Percentiles rank a stretch among this genome's conserved stretches.
phyloP scores from a whole-genome alignment of 1,139 yeast genomes.

The Yamadazyma buinensis region DNA sequence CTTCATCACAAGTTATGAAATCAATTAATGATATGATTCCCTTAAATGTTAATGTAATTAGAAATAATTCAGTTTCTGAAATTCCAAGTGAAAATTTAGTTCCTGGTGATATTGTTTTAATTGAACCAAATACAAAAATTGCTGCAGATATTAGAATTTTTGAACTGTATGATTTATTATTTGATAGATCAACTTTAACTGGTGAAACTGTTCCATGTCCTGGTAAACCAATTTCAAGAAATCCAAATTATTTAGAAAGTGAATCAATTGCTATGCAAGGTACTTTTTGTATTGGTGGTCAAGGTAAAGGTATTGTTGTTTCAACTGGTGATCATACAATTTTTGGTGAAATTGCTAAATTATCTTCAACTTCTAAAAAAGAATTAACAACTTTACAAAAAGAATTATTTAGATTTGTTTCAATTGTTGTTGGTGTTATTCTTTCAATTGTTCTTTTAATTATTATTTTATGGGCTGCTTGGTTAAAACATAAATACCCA shows the following conservation, averaged over 20 bases:
- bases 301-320: constrained; percentile 30
- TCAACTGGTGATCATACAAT: constrained; percentile 30
- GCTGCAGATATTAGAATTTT: constrained; percentile 32
- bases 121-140: constrained; percentile 25
- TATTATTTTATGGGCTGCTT: constrained; percentile 45
- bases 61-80: constrained; percentile 17
- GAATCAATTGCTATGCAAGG: constrained; percentile 44
- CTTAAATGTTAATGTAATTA: constrained; percentile 22
- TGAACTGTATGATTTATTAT: constrained; percentile 25
- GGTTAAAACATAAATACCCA: constrained; percentile 27
- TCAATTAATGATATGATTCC: constrained; percentile 47
- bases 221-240: constrained; percentile 17
- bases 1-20: constrained; percentile 47
- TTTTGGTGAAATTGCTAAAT: constrained; percentile 31
- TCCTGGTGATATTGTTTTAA: constrained; percentile 28
- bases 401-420: constrained; percentile 28
- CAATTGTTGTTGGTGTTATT: constrained; percentile 19
- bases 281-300: constrained; percentile 32
- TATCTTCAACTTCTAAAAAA: constrained; percentile 26
- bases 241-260: constrained; percentile 43
- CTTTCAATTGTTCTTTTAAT: constrained; percentile 21
- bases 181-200: constrained; percentile 34
- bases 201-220: constrained; percentile 31
- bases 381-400: constrained; percentile 30
- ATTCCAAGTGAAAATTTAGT: constrained; percentile 23